These are phyloP conservation scores for Exophiala mesophila DNA, from an alignment of 2,329 filamentous ascomycete genomes.

Conservation along the genomic window DNA sequence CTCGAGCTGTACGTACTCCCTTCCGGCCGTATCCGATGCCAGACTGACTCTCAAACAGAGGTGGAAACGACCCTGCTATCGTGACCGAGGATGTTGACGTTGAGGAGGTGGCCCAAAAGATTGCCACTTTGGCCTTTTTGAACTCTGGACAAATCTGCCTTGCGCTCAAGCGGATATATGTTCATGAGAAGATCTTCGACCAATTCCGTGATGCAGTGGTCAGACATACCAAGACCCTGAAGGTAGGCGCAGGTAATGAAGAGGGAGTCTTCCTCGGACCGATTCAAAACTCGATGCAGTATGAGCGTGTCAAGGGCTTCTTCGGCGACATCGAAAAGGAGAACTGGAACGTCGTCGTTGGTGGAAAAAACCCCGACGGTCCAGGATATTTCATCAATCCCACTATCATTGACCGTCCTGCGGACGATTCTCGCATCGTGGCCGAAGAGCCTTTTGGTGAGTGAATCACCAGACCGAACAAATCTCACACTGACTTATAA, in stretches of 20 bases:
- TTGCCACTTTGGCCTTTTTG: conserved; percentile 49
- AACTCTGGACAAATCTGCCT: conserved; percentile 56
- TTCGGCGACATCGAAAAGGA: conserved; percentile 52
- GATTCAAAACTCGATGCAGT: conserved; percentile 62
- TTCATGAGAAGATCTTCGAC: conserved; percentile 51
- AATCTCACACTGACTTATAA: conserved; percentile 51
- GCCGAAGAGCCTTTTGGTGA: conserved; percentile 56
- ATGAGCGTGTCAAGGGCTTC: conserved; percentile 52
- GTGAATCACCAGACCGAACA: conserved; percentile 33
- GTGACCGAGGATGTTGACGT: conserved; percentile 55
- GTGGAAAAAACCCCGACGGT: conserved; percentile 38
- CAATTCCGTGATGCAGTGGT: conserved; percentile 45
- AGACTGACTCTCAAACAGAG: conserved; percentile 24
- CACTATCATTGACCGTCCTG: conserved; percentile 55
- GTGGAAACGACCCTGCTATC: conserved; percentile 58
- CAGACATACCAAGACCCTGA: conserved; percentile 30
- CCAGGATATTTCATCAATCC: conserved; percentile 55
- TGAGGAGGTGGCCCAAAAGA: conserved; percentile 43
- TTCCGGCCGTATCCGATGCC: background rate
- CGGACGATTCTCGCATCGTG: conserved; percentile 51
- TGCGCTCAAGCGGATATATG: conserved; percentile 52
- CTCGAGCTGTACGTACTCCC: conserved; percentile 46
- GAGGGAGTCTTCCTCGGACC: conserved; percentile 53
- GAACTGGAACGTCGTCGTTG: conserved; percentile 49
- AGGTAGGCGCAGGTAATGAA: conserved; percentile 30